phyloP scores from a whole-genome alignment of 75 land plant species.

The Cryptomeria japonica region DNA sequence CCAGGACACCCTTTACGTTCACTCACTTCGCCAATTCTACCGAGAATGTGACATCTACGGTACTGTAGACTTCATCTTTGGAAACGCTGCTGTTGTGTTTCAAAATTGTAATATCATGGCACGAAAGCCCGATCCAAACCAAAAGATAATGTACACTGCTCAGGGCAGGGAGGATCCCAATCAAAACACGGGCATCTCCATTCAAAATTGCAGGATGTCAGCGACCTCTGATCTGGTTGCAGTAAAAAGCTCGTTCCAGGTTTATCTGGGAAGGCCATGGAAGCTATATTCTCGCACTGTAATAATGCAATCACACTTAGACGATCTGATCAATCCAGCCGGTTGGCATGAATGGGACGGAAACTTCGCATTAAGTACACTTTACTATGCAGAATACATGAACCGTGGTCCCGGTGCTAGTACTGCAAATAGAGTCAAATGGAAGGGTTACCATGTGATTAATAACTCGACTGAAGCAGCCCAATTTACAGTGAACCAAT shows the following conservation, averaged over 20 bases:
- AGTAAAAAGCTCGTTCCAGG: not conserved
- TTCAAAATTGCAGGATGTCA: not conserved
- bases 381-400: conserved; percentile 27
- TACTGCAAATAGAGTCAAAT: conserved; percentile 18
- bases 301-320: conserved; percentile 15
- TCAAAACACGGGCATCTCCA: conserved; percentile 26
- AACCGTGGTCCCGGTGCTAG: conserved; percentile 22
- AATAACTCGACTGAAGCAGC: conserved; percentile 7
- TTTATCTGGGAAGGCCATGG: conserved; percentile 41
- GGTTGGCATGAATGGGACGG: conserved; percentile 31
- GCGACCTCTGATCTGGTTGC: not conserved
- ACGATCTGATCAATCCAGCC: conserved; percentile 14
- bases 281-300: conserved; percentile 26
- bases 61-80: conserved; percentile 51
- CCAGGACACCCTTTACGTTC: conserved; percentile 42
- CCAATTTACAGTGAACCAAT: conserved; percentile 24
- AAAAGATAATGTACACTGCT: conserved; percentile 26
- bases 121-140: conserved; percentile 16
- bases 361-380: conserved; percentile 15
- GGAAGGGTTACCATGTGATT: conserved; percentile 22
- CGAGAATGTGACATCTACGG: conserved; percentile 26
- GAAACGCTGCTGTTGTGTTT: conserved; percentile 44
- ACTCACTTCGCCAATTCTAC: conserved; percentile 39
- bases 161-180: conserved; percentile 45
- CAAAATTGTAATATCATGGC: conserved; percentile 29